Evolutionary conservation across 164 flowering plant species (phyloP), one percentile per base, ranked within the genome.

Genomic region (Annona cherimola): DNA sequence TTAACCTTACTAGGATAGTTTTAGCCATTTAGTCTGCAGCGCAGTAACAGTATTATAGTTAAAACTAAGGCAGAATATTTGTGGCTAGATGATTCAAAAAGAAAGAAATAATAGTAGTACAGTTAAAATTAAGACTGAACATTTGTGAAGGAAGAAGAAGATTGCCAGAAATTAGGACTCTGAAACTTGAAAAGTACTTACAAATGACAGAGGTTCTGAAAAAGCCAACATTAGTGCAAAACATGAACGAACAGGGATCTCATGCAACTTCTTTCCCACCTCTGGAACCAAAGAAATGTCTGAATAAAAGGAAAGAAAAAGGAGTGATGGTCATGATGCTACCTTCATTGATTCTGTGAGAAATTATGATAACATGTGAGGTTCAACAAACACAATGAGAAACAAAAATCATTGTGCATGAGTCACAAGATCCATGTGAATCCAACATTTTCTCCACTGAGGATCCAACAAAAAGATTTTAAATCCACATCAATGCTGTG

Each of bases 211-310:
- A 72, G 96, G 89, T 75, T 87, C 88, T 74, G 81, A 70, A 82
- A 93, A 89, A 69, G 96, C 98, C 76, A 92, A 76, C 96, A 93
- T 89, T 70, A 90, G 86, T 70, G 87, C 89, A 78, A 93, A 90
- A 75, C 96, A 85, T 3, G 98, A 79, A 73, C n/a, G 69, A 69
- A 80, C 88, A 71, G 94, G 93, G 83, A 88, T 73, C 63, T 89
- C 86, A 76, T 81, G 77, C 77, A 88, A 64, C 79, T 78, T 84
- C 5, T n/a, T 66, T 42, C 84, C 83, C 72, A 85, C 71, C 42
- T 87, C 88, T 5, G 92, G 90, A 66, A 69, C 72, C 73, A 76
- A 68, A 68, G 55, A 78, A 67, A 79, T 42, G 82, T 88, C 98
- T 93, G 86, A 68, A 73, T 20, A 65, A 43, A 71, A 46, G 60